Conservation (phyloP, 2,329 filamentous ascomycete species). For the Lasiodiplodia sp. region DNA sequence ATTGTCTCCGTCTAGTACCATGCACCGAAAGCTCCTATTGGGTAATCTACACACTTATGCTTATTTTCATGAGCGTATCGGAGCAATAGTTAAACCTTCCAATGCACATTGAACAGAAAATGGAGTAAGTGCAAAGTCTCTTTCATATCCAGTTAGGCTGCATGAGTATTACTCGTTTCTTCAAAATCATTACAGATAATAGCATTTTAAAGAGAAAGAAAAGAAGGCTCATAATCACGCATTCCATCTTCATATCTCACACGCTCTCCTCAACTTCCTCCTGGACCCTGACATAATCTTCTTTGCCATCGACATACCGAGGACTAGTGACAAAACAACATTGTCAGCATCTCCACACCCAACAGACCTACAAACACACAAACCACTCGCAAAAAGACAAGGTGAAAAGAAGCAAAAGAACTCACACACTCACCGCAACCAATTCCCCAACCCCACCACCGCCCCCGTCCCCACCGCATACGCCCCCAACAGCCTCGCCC, state of each 20-base stretch:
- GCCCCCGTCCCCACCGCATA: slow-evolving; percentile 62
- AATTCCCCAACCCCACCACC: slow-evolving; percentile 62
- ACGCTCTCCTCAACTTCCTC: slow-evolving; percentile 24
- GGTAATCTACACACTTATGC: too few relatives aligned
- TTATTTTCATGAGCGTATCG: too few relatives aligned
- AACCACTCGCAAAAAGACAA: not conserved
- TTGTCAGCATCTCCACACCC: not conserved
- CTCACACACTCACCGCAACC: slow-evolving; percentile 55
- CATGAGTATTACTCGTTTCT: not conserved
- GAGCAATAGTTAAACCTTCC: not conserved
- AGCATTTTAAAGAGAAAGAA: not conserved
- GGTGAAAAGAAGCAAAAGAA: not conserved
- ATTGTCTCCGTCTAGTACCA: too few relatives aligned
- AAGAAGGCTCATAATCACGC: not conserved
- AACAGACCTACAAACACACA: not conserved
- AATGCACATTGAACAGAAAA: not conserved
- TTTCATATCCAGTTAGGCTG: not conserved
- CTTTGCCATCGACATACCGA: slow-evolving; percentile 14
- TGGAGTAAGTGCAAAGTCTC: not conserved
- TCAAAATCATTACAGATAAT: not conserved
- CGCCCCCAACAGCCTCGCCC: slow-evolving; percentile 59
- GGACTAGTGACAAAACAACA: slow-evolving; percentile 2
- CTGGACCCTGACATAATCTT: slow-evolving; percentile 14
- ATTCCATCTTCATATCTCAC: not conserved
- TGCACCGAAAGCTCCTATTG: too few relatives aligned